Evolutionary conservation across 805 yeast genomes (phyloP).

Genomic region (Hanseniaspora thailandica): DNA sequence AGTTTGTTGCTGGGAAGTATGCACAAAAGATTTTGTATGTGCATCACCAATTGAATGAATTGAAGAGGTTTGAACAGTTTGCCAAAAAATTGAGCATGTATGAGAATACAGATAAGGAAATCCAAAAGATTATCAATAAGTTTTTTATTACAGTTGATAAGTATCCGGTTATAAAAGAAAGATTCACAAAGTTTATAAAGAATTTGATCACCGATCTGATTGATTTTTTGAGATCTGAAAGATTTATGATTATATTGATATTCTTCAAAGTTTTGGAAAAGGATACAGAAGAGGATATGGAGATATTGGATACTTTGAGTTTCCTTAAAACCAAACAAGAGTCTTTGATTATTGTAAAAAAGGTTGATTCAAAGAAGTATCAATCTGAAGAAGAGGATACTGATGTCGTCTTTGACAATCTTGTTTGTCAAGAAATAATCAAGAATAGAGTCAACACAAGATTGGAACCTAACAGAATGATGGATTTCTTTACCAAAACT

Average conservation of each 20-base stretch:
- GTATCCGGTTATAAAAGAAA: constrained; percentile 16
- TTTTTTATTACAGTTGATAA: not conserved
- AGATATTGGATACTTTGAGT: not conserved
- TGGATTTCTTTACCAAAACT: constrained; percentile 45
- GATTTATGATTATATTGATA: constrained; percentile 55
- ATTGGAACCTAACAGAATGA: constrained; percentile 45
- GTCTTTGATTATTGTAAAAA: constrained; percentile 2
- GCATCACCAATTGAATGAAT: not conserved
- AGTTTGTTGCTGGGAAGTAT: not conserved
- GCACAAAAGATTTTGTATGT: not conserved
- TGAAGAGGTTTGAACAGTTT: constrained; percentile 6
- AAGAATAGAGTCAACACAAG: constrained; percentile 35
- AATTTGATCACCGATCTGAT: constrained; percentile 58
- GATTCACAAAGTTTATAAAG: constrained; percentile 53
- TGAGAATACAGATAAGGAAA: not conserved
- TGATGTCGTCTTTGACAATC: constrained; percentile 26
- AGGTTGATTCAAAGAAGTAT: not conserved
- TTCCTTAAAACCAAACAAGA: constrained; percentile 7
- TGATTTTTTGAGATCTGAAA: constrained; percentile 61
- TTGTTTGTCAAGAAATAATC: constrained; percentile 31
- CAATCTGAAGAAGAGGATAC: constrained; percentile 13
- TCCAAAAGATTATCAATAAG: not conserved
- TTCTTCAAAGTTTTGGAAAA: constrained; percentile 64
- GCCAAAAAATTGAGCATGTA: not conserved
- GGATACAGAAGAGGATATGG: constrained; percentile 67